Evolutionary conservation across 768 basidiomycete species (phyloP).

Genomic region (Tricholomella constricta): DNA sequence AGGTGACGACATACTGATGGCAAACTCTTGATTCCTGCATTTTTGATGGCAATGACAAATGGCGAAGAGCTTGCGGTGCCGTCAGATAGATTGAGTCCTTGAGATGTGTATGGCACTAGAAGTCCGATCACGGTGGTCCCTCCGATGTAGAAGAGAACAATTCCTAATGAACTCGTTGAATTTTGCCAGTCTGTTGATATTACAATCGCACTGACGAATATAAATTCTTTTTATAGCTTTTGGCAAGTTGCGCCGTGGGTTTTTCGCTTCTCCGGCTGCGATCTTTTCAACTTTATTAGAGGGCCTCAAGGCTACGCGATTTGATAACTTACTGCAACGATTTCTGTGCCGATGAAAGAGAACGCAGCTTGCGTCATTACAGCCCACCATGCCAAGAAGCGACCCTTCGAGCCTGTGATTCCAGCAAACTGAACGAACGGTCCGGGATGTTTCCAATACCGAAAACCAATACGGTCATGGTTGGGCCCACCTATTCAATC

Average conservation of each 20-base stretch:
- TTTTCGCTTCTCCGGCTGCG: slow-evolving; percentile 89
- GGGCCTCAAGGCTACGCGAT: background rate
- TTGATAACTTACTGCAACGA: slow-evolving; percentile 71
- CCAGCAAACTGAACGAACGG: slow-evolving; percentile 74
- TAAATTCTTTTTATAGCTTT: slow-evolving; percentile 74
- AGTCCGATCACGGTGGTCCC: slow-evolving; percentile 80
- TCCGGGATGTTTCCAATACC: slow-evolving; percentile 89
- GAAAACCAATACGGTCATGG: slow-evolving; percentile 72
- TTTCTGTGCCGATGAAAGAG: slow-evolving; percentile 92
- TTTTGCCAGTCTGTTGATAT: background rate
- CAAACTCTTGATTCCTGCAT: slow-evolving; percentile 82
- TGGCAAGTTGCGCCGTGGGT: slow-evolving; percentile 68
- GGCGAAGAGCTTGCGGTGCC: slow-evolving; percentile 80
- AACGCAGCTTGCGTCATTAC: slow-evolving; percentile 86
- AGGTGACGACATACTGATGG: slow-evolving; percentile 62
- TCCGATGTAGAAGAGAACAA: slow-evolving; percentile 77
- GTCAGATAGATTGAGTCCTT: slow-evolving; percentile 48
- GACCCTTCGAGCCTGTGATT: slow-evolving; percentile 70
- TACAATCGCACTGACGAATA: slow-evolving; percentile 46
- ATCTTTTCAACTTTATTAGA: slow-evolving; percentile 47
- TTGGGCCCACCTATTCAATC: slow-evolving; percentile 66
- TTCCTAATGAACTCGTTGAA: slow-evolving; percentile 48
- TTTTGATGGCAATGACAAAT: slow-evolving; percentile 88
- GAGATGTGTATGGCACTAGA: slow-evolving; percentile 74
- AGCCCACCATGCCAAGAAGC: slow-evolving; percentile 64